These are phyloP conservation scores for Cladosporium sp. DNA, from an alignment of 2,329 filamentous ascomycete species.

Conservation along the genomic window DNA sequence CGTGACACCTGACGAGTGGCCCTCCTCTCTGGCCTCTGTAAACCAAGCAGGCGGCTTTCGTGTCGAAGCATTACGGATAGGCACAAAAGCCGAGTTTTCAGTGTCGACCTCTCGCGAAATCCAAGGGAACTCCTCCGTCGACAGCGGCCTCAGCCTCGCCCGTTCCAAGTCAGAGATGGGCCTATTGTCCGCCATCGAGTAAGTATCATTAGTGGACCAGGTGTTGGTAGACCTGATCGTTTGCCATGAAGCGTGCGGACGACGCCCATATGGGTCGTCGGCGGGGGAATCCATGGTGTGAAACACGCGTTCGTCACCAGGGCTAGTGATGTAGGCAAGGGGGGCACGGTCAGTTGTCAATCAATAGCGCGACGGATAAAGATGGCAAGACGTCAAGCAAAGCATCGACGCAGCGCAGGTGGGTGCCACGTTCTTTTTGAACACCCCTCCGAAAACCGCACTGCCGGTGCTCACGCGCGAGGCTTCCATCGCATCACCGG, in stretches of 20 bases:
- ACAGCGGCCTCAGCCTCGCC: constrained; percentile 14
- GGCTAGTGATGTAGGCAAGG: constrained; percentile 9
- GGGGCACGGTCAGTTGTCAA: not conserved
- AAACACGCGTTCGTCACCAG: constrained; percentile 7
- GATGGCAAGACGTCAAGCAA: not conserved
- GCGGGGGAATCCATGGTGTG: constrained; percentile 10
- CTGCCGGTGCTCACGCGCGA: constrained; percentile 1
- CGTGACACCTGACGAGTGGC: not conserved
- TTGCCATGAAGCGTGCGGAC: constrained; percentile 10
- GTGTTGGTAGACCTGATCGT: constrained; percentile 11
- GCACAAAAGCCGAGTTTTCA: constrained; percentile 12
- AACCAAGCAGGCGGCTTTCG: constrained; percentile 29
- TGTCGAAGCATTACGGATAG: constrained; percentile 24
- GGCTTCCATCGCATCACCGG: not conserved
- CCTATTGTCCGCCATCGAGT: constrained; percentile 9
- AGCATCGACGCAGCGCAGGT: not conserved
- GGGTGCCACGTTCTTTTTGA: constrained; percentile 12
- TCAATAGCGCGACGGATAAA: constrained; percentile 3
- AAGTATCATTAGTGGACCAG: constrained; percentile 11
- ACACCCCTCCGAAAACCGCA: constrained; percentile 4
- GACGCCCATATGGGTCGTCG: constrained; percentile 12
- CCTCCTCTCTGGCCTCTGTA: constrained; percentile 27
- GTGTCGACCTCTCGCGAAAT: constrained; percentile 26
- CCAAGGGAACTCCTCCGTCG: constrained; percentile 28
- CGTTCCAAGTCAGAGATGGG: constrained; percentile 11